Evolutionary conservation across 306 rosid species (phyloP).

Genomic region (Arachis hypogaea): DNA sequence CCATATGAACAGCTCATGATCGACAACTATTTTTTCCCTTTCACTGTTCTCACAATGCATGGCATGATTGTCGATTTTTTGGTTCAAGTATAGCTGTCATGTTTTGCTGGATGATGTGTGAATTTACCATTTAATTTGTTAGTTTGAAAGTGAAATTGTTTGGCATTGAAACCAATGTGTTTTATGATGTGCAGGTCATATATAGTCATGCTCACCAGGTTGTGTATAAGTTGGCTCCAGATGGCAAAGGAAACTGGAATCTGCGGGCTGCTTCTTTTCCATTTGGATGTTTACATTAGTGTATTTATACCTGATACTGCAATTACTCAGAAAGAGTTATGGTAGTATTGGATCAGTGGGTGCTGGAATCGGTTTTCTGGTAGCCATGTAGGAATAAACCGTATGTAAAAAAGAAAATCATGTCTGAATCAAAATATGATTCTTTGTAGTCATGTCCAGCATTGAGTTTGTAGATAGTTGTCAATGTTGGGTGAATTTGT

Average conservation of each 20-base stretch:
- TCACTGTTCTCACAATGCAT: background rate
- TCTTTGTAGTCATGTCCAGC: slow-evolving; percentile 73
- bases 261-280: slow-evolving; percentile 73
- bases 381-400: slow-evolving; percentile 63
- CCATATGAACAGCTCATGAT: slow-evolving; percentile 2
- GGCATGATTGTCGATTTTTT: slow-evolving; percentile 1
- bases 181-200: slow-evolving; percentile 71
- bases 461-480: slow-evolving; percentile 79
- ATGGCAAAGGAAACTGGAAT: slow-evolving; percentile 71
- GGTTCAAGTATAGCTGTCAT: background rate
- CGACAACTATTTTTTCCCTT: background rate
- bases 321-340: slow-evolving; percentile 59
- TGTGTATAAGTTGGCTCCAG: slow-evolving; percentile 74
- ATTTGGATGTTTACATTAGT: slow-evolving; percentile 54
- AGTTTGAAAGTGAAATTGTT: slow-evolving; percentile 5
- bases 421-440: slow-evolving; percentile 88
- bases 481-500: slow-evolving; percentile 55
- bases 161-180: background rate
- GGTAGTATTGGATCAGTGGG: slow-evolving; percentile 69
- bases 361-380: slow-evolving; percentile 78
- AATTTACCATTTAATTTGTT: background rate
- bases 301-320: slow-evolving; percentile 67
- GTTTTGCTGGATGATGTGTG: slow-evolving; percentile 1
- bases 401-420: slow-evolving; percentile 45
- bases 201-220: slow-evolving; percentile 84